Conservation (phyloP, 176 grass and related monocot species). For the Aegilops umbellulata region DNA sequence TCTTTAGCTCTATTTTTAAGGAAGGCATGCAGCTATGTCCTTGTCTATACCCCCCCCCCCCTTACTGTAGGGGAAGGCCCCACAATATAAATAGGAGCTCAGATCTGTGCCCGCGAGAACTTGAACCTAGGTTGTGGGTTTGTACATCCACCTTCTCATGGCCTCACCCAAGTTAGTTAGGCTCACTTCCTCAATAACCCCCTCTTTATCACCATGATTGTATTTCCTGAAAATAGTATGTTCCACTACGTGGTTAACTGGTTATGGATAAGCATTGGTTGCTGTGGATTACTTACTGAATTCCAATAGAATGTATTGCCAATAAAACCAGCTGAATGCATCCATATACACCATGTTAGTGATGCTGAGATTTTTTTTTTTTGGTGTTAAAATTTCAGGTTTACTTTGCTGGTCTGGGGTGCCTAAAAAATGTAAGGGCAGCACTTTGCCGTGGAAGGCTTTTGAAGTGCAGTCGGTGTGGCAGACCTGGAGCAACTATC, state of each 20-base stretch:
- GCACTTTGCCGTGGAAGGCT: conserved; percentile 83
- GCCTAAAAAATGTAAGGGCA: conserved; percentile 92
- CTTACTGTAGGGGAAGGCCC: neutral
- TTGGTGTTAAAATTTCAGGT: conserved; percentile 71
- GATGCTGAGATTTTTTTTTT: neutral
- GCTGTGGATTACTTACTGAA: conserved; percentile 13
- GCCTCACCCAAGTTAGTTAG: neutral
- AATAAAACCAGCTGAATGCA: neutral
- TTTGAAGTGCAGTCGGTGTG: conserved; percentile 95
- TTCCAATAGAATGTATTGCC: conserved; percentile 22
- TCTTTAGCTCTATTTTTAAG: conserved; percentile 14
- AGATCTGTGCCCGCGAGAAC: neutral
- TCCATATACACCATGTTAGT: conserved; percentile 19
- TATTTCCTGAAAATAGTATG: conserved; percentile 19
- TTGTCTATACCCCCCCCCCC: neutral
- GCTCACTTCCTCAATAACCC: neutral
- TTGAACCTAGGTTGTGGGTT: neutral
- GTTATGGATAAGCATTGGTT: conserved; percentile 15
- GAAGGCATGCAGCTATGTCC: neutral
- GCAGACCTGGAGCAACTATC: conserved; percentile 91
- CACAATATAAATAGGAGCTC: neutral
- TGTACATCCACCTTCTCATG: neutral
- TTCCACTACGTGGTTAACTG: neutral
- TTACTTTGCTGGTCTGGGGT: conserved; percentile 96
- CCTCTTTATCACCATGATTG: neutral